Conservation (phyloP, 148 eudicot genomes). For the Nepenthes gracilis region DNA sequence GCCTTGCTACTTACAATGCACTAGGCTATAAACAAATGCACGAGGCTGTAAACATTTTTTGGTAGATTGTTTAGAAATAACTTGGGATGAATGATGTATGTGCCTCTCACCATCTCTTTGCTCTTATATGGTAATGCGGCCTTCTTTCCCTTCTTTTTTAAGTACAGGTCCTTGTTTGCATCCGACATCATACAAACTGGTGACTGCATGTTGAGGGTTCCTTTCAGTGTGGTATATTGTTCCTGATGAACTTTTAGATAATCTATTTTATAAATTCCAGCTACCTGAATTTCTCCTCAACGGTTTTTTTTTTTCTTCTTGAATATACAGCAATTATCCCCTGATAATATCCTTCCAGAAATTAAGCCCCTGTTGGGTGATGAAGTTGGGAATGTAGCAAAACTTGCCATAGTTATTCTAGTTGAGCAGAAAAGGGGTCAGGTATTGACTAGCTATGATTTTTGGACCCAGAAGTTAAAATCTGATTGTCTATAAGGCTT, state of each 20-base stretch:
- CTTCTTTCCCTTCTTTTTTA: not conserved
- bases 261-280: not conserved
- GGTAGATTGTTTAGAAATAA: too few species aligned
- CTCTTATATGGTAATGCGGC: constrained; percentile 2
- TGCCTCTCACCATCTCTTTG: not conserved
- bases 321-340: constrained; percentile 50
- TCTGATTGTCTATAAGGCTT: not conserved
- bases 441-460: constrained; percentile 19
- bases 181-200: constrained; percentile 38
- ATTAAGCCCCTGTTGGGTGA: constrained; percentile 41
- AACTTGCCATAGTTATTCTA: constrained; percentile 62
- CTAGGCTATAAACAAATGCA: too few species aligned
- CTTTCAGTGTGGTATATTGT: constrained; percentile 45
- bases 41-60: too few species aligned
- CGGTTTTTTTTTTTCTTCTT: constrained; percentile 5
- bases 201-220: constrained; percentile 68
- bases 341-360: constrained; percentile 46
- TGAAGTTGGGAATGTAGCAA: constrained; percentile 41
- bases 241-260: not conserved
- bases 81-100: too few species aligned
- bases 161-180: constrained; percentile 51
- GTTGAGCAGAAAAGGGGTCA: constrained; percentile 51
- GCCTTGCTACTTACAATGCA: too few species aligned
- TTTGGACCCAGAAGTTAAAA: not conserved
- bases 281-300: not conserved